These are phyloP conservation scores for Neoscytalidium dimidiatum DNA, from an alignment of 2,329 filamentous ascomycete genomes.

Conservation along the genomic window DNA sequence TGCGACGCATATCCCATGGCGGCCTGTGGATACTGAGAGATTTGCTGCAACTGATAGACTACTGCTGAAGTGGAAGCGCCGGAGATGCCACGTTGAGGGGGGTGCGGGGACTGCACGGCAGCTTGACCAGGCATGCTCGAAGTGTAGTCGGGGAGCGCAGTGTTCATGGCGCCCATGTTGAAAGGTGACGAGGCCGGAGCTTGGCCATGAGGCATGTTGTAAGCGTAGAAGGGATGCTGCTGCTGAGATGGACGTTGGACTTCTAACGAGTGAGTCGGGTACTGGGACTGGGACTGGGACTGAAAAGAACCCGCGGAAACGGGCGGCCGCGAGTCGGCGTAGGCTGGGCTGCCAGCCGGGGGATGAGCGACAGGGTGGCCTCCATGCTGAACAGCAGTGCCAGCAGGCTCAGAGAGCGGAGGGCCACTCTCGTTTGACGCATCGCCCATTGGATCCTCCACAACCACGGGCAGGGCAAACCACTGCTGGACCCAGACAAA, in stretches of 20 bases:
- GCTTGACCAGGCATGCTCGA: constrained; percentile 24
- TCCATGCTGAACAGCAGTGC: constrained; percentile 28
- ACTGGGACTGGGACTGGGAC: constrained; percentile 18
- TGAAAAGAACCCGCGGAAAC: constrained; percentile 8
- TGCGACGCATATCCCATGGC: constrained; percentile 28
- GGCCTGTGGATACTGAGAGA: constrained; percentile 35
- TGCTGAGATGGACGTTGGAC: constrained; percentile 27
- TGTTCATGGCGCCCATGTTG: constrained; percentile 40
- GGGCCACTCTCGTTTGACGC: constrained; percentile 33
- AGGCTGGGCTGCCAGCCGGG: constrained; percentile 12
- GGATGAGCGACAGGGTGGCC: not conserved
- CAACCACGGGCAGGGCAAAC: constrained; percentile 42
- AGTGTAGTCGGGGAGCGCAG: constrained; percentile 38
- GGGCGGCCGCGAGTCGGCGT: constrained; percentile 25
- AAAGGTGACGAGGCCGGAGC: constrained; percentile 31
- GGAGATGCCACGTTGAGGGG: constrained; percentile 34
- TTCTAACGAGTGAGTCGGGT: constrained; percentile 30
- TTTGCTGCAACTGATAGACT: constrained; percentile 44
- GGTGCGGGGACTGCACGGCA: constrained; percentile 20
- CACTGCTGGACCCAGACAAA: constrained; percentile 46
- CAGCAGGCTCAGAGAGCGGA: constrained; percentile 33
- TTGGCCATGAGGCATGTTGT: constrained; percentile 26
- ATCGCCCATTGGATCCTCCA: constrained; percentile 44
- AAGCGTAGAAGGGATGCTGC: constrained; percentile 27
- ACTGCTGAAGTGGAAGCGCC: constrained; percentile 41